Base-by-base conservation (phyloP, 306 rosid genomes). In the Sphenostylis stenocarpa region DNA sequence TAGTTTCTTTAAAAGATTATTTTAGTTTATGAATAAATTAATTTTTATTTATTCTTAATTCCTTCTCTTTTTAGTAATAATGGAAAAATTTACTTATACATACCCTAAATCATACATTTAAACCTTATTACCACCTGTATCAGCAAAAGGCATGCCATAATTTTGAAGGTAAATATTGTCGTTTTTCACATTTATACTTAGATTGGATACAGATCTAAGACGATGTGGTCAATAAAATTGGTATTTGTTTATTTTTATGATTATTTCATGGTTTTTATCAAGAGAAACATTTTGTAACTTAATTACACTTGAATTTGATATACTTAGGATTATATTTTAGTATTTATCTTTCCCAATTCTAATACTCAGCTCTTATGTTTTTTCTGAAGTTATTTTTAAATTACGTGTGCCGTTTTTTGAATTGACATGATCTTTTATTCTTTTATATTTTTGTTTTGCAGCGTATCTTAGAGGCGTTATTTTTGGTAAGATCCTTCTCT, bases 381-480 rank as follows among this genome's bases (percentile, higher is more conserved):
- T 34, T 33, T 17, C n/a, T n/a, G 15, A 63, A 17, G 48, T 19
- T 36, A 62, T 19, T 63, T 62, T 63, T 17, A 19, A 8, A 17
- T 16, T n/a, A 34, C 19, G 6, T 58, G 10, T 9, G 10, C 4
- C 2, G 3, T n/a, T 3, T 26, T 7, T 17, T 36, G 48, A 28
- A 34, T 10, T 63, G 8, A 63, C 69, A 17, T 8, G 8, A 19
- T 17, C 45, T 63, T 17, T 29, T 60, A 33, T 48, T 53, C 23
- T 7, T 77, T 53, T 67, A 11, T n/a, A 7, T 39, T 26, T 28
- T 20, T 68, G 26, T 57, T 69, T 58, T 70, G 77, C 77, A 79
- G 83, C 66, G 17, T 79, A 79, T 34, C 66, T 79, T 4, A 79
- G 72, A 49, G 83, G 83, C 24, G 11, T 79, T 61, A 36, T 71